Conservation (phyloP, 495 filamentous ascomycete species). For the Geoglossum glabrum region DNA sequence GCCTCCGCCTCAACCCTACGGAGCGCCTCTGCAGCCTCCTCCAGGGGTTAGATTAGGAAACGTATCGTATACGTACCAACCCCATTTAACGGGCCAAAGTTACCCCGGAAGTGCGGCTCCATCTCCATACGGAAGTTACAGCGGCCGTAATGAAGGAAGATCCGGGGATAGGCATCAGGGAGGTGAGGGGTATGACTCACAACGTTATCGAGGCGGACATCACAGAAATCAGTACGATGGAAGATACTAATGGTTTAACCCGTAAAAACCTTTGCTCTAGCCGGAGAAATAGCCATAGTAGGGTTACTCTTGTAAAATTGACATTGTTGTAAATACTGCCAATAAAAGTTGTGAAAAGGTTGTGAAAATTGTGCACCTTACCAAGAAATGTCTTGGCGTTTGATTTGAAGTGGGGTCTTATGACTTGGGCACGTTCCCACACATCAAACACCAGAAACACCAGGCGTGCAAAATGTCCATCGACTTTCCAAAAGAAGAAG, state of each 20-base stretch:
- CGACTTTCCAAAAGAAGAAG: conserved; percentile 82
- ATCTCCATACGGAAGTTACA: background rate
- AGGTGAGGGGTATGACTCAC: background rate
- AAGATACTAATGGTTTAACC: background rate
- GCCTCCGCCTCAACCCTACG: background rate
- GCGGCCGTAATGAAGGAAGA: background rate
- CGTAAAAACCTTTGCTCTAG: background rate
- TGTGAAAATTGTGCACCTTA: no score
- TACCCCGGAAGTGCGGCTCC: background rate
- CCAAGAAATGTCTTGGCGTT: no score
- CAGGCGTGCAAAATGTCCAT: conserved; percentile 43
- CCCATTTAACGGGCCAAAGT: background rate
- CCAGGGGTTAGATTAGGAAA: background rate
- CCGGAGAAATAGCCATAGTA: background rate
- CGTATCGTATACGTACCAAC: background rate
- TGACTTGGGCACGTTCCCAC: background rate
- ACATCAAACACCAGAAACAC: no score
- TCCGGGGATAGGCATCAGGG: background rate
- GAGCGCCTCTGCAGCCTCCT: background rate
- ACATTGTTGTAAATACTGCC: no score
- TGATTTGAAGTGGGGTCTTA: background rate
- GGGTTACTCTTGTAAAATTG: background rate
- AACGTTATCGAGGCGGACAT: background rate
- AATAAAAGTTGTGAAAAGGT: background rate
- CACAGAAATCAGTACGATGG: background rate